Conservation (phyloP, 768 basidiomycete genomes). For the Cystofilobasidium macerans region DNA sequence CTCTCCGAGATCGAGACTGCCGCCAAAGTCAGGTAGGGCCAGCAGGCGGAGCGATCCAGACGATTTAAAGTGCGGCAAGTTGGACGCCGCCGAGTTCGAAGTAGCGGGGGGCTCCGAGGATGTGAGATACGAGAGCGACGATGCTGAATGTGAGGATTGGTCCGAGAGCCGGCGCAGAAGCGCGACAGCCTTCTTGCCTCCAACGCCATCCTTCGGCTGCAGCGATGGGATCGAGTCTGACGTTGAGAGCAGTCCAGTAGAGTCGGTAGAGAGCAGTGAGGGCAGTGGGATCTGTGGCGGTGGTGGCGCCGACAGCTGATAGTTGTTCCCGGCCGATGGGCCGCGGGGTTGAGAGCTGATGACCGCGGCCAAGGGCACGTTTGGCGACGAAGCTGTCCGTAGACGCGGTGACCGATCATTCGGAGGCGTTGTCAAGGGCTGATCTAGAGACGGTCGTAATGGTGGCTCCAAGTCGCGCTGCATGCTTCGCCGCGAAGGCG, state of each 20-base stretch:
- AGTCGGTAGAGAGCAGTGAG: slow-evolving; percentile 8
- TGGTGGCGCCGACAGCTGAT: background rate
- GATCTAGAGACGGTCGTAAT: background rate
- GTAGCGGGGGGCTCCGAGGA: slow-evolving; percentile 8
- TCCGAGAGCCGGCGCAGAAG: background rate
- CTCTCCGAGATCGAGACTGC: background rate
- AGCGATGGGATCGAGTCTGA: slow-evolving; percentile 3
- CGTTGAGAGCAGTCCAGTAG: background rate
- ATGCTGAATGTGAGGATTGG: slow-evolving; percentile 3
- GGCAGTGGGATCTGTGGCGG: background rate
- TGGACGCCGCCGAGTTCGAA: background rate
- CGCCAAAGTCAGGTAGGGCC: slow-evolving; percentile 13
- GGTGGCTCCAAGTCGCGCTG: background rate
- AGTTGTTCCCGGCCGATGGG: background rate
- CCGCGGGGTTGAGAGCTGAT: background rate
- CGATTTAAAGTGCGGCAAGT: slow-evolving; percentile 16
- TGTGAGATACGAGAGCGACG: slow-evolving; percentile 14
- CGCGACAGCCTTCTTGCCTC: background rate
- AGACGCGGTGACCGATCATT: background rate
- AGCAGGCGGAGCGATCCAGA: slow-evolving; percentile 15
- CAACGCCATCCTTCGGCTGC: background rate
- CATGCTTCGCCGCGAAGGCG: background rate
- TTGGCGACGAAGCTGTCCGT: background rate
- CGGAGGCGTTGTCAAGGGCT: background rate
- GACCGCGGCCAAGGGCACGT: background rate